These are phyloP conservation scores for Sclerotinia trifoliorum DNA, from an alignment of 2,329 filamentous ascomycete species.

Conservation along the genomic window DNA sequence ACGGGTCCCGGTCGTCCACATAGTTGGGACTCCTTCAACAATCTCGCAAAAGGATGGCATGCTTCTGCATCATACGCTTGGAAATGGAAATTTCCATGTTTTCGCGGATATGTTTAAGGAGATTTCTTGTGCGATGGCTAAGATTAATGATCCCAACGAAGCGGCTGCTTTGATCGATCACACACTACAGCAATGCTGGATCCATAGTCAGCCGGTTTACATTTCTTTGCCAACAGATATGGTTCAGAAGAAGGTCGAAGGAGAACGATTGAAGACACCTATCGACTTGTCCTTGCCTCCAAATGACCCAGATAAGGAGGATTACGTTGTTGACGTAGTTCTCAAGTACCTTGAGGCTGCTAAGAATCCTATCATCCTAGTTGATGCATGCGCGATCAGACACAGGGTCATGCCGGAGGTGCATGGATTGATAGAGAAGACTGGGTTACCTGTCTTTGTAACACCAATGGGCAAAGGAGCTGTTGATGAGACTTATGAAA, in stretches of 20 bases:
- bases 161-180: conserved; percentile 76
- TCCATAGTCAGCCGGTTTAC: conserved; percentile 76
- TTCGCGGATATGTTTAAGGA: conserved; percentile 75
- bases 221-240: conserved; percentile 81
- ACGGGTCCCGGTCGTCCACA: conserved; percentile 66
- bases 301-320: conserved; percentile 70
- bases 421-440: conserved; percentile 69
- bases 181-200: conserved; percentile 70
- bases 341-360: conserved; percentile 70
- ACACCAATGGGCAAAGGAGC: conserved; percentile 88
- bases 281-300: conserved; percentile 63
- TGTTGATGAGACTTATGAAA: conserved; percentile 71
- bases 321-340: conserved; percentile 79
- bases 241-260: conserved; percentile 73
- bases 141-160: conserved; percentile 67
- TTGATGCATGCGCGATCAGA: conserved; percentile 80
- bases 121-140: conserved; percentile 69
- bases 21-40: conserved; percentile 55
- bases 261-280: conserved; percentile 64
- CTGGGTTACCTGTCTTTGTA: conserved; percentile 77
- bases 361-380: conserved; percentile 72
- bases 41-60: conserved; percentile 48
- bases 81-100: conserved; percentile 77
- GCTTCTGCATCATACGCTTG: conserved; percentile 67
- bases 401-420: conserved; percentile 73